Evolutionary conservation across 2,329 filamentous ascomycete genomes (phyloP), one percentile per base, ranked within the genome.

Genomic region (Pyrenophora seminiperda): DNA sequence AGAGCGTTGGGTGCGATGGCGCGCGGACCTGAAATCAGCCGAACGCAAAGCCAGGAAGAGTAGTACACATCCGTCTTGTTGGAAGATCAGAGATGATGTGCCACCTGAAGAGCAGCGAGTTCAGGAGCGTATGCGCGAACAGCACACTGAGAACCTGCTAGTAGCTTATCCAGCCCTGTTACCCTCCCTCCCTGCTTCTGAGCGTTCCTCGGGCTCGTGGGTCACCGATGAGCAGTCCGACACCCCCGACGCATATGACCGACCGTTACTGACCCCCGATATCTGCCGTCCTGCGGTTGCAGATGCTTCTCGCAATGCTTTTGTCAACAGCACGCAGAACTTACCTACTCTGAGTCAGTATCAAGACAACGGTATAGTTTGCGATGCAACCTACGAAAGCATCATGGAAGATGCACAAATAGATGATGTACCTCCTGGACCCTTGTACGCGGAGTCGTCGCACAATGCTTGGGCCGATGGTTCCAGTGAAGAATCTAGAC

Each of bases 1-100:
- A 54, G 88, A 94, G 50, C 86, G 94, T 33, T 97, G 88, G 77
- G 67, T 84, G 36, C 84, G 86, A 51, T 99, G 94, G 94, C 79
- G 75, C 48, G 66, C 74, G 29, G 92, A 96, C 62, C 77, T 97
- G 20, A 79, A 80, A 58, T 79, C 81, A 47, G 86, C 83, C 10
- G 83, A 86, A 54, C 72, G 74, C 48, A 74, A 81, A 71, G 73
- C 67, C 15, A 66, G 54, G 18, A 71, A 71, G 32, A 57, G 63
- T 17, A 58, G 66, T 7, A 54, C 55, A 20, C 63, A 65, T 30
- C 63, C 64, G 4, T 63, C 67, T 1, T 61, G 56, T 32, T 71
- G 63, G 61, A 67, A 57, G 36, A 50, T 70, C 20, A 54, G 59
- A 27, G 44, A 53, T 13, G 52, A 65, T 30, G 20, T 49, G 14